phyloP scores from a whole-genome alignment of 192 early-diverging fungal genomes.

The Podila epigama region DNA sequence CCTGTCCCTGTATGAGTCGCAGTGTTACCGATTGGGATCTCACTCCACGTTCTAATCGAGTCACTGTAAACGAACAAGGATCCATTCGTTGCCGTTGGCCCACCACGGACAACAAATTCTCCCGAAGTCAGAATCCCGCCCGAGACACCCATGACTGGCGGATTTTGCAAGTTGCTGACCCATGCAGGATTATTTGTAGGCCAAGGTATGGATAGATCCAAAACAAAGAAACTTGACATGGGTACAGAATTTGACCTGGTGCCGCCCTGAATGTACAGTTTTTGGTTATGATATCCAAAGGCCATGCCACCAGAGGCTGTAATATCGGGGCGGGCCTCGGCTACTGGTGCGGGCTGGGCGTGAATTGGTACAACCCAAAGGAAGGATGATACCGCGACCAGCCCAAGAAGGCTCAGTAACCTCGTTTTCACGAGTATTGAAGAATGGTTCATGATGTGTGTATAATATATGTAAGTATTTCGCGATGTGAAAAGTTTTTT shows the following conservation, averaged over 20 bases:
- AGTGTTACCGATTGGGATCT: not conserved
- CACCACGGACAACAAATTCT: not conserved
- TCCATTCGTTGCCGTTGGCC: not conserved
- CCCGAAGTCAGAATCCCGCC: not conserved
- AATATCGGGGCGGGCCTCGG: not conserved
- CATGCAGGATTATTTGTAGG: not conserved
- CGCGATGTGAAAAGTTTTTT: too few relatives aligned
- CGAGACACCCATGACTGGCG: not conserved
- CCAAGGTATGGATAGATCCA: not conserved
- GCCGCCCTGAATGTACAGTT: not conserved
- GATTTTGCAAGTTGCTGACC: not conserved
- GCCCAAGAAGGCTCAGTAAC: too few relatives aligned
- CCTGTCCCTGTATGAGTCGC: not conserved
- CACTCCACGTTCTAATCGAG: not conserved
- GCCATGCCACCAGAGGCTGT: not conserved
- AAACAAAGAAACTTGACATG: not conserved
- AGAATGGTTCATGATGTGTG: too few relatives aligned
- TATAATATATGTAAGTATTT: too few relatives aligned
- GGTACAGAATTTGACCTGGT: not conserved
- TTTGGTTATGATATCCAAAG: not conserved
- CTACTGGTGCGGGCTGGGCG: too few relatives aligned
- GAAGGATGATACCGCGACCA: too few relatives aligned
- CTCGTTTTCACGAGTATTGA: too few relatives aligned
- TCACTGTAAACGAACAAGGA: not conserved
- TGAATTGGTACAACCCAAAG: too few relatives aligned